Base-by-base conservation (phyloP, 768 basidiomycete genomes). In the Flagelloscypha sp. region DNA sequence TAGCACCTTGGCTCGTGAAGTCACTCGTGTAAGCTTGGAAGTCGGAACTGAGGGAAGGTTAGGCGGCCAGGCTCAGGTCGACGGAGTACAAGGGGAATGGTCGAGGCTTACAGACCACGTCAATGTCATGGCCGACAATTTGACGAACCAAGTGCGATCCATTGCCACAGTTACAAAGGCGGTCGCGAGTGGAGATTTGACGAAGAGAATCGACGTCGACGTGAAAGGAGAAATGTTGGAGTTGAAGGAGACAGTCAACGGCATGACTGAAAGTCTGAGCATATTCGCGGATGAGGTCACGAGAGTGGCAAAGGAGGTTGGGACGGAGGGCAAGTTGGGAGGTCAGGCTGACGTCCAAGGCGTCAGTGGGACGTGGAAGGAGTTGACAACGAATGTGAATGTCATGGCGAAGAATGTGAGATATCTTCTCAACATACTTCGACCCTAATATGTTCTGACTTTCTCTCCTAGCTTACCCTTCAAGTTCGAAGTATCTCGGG, bases 331-430 rank as follows among this genome's bases (percentile, higher is more conserved):
- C 22, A 73, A 80, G 47, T 68, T 98, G 50, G 95, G 94, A 33
- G 94, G 93, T 7, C 93, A 94, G 49, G 95, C 93, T 1, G 72
- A 81, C 36, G 95, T 98, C 24, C 83, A 81, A 43, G 87, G 90
- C 51, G 89, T 99, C 29, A 87, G 88, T 40, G 95, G 95, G 32
- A 94, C 89, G 0, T 98, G 95, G 95, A 90, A 90, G 66, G 85
- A 90, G 53, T 66, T 97, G 62, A 93, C 92, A 32, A 88, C 93
- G 53, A 92, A 88, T 57, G 92, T 95, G 47, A 95, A 94, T 53
- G 76, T 88, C 49, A 94, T 94, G 92, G 90, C 90, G 27, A 79
- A 79, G 27, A 95, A 95, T 49, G 83, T 87, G 46, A 43, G 79
- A 67, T 10, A 23, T 21, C 33, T 29, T 27, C 9, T 29, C 31